Base-by-base conservation (phyloP, 163 green algal species). In the Coccomyxa subellipsoidea region DNA sequence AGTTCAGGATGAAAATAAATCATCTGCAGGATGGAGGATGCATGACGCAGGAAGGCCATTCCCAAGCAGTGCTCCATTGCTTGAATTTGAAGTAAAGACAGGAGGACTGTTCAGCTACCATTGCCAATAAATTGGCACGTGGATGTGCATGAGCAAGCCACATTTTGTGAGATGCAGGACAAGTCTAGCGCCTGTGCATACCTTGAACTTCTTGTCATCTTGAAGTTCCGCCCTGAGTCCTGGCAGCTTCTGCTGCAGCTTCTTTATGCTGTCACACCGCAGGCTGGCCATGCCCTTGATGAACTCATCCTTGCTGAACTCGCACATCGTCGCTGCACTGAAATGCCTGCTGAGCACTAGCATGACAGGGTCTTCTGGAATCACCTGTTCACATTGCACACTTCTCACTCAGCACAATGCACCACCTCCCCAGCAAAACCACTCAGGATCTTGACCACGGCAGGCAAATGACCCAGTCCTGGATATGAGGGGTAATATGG, bases 341-440 rank as follows among this genome's bases (percentile, higher is more conserved):
- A 94, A 87, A 77, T 93, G 86, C 82, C 86, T 97, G 81, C 91
- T 93, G 12, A 98, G 88, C 15, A 98, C 92, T 69, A 99, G 91
- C 90, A 92, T 90, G 25, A 92, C 86, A 40, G 85, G n/a, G 77
- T 91, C 89, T 39, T 86, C 79, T 5, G 88, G 86, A 31, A 87
- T 83, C 77, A 81, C 77, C 77, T 81, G 77, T n/a, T n/a, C n/a
- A n/a, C n/a, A n/a, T n/a, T n/a, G n/a, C n/a, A n/a, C n/a, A n/a
- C n/a, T n/a, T n/a, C n/a, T n/a, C n/a, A n/a, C n/a, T n/a, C 71
- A 40, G 7, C 71, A 75, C 10, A 36, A 75, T 75, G 23, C 25
- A 31, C 32, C 66, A 75, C 23, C 66, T 32, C 25, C 32, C 66
- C 12, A 75, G 27, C 18, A 4, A 77, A 15, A 31, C 10, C 70